Evolutionary conservation across 2,329 filamentous ascomycete genomes (phyloP).

Genomic region (Arthrobotrys pseudoclavata): DNA sequence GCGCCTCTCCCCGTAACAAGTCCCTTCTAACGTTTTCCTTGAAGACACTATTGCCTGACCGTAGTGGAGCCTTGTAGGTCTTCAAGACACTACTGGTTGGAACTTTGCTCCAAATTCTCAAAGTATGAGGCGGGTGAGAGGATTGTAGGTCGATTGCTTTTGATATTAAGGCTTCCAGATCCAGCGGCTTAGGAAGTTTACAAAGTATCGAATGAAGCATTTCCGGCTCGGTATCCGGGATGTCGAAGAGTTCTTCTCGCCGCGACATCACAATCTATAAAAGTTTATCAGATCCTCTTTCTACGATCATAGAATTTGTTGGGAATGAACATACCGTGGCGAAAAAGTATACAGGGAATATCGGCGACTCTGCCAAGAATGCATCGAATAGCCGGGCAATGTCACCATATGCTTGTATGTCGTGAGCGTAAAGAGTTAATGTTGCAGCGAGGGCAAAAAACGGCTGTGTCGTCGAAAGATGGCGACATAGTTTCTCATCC

Average conservation of each 20-base stretch:
- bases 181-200: slow-evolving; percentile 84
- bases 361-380: slow-evolving; percentile 81
- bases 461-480: slow-evolving; percentile 83
- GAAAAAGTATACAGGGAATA: slow-evolving; percentile 91
- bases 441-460: slow-evolving; percentile 95
- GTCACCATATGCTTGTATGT: slow-evolving; percentile 88
- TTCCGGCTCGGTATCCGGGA: slow-evolving; percentile 85
- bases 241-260: slow-evolving; percentile 85
- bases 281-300: neutral
- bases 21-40: slow-evolving; percentile 41
- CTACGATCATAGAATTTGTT: neutral
- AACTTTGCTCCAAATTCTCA: slow-evolving; percentile 80
- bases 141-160: slow-evolving; percentile 76
- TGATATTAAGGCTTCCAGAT: slow-evolving; percentile 82
- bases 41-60: slow-evolving; percentile 70
- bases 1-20: slow-evolving; percentile 75
- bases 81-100: slow-evolving; percentile 85
- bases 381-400: slow-evolving; percentile 95
- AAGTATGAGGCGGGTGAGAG: slow-evolving; percentile 77
- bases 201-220: slow-evolving; percentile 91
- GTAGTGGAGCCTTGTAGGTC: slow-evolving; percentile 74
- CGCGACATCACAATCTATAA: slow-evolving; percentile 81
- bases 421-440: slow-evolving; percentile 95
- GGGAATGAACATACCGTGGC: slow-evolving; percentile 69
- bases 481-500: slow-evolving; percentile 78